Base-by-base conservation (phyloP, 345 rosid genomes). In the Melastoma malabathricum region DNA sequence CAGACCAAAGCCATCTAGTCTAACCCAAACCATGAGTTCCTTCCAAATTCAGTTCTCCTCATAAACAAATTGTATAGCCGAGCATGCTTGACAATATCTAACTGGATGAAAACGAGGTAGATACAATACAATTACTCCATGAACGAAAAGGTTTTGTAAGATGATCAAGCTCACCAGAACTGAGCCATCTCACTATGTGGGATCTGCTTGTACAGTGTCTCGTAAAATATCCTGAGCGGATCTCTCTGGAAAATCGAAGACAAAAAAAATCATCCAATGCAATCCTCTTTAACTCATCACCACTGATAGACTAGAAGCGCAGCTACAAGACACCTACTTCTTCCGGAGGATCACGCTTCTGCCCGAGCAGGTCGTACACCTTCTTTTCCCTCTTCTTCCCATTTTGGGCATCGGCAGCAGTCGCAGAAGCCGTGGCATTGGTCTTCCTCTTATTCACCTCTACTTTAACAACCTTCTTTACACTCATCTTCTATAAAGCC, bases 171-270 rank as follows among this genome's bases (percentile, higher is more conserved):
- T 88, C 68, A 88, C 95, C 97, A 92, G 72, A 88, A 52, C 68
- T 88, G 88, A 9, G 99, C 94, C 97, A 92, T 88, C 64, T 84
- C 90, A 31, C 99, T 84, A 3, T 58, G 58, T 3, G 99, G 95
- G 59, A 74, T 48, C 68, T 92, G 95, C 71, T 84, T 48, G 64
- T 73, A 72, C 52, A 92, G 72, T 1, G 97, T 59, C 66, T 92
- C 98, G 16, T 88, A 83, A 63, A 88, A 92, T 59, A 92, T 77
- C 80, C 97, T 80, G 49, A 88, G 68, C 5, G 99, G 77, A 46
- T 92, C 99, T 83, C 99, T 88, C 99, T 92, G 86, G 63, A 75
- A 68, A 59, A 47, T 15, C 66, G 59, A 53, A 54, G 56, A 57
- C 10, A 18, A 29, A 18, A 18, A 48, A 22, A 38, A 49, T 51